These are phyloP conservation scores for Scheffersomyces coipomensis DNA, from an alignment of 805 yeast genomes.

Conservation along the genomic window DNA sequence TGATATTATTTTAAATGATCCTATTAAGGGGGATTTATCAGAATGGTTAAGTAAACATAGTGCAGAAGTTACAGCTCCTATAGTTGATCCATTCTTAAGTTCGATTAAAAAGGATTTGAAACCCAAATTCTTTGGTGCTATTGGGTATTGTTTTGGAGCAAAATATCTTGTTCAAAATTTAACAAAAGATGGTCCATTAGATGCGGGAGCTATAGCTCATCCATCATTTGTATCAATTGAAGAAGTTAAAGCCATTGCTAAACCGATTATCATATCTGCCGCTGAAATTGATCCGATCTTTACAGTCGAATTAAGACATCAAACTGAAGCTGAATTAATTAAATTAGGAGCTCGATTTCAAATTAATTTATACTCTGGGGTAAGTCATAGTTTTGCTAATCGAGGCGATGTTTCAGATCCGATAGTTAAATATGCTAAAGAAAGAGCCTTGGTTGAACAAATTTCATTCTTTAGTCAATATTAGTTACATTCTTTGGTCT, in stretches of 20 bases:
- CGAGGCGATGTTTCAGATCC: conserved; percentile 69
- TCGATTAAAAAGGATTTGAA: conserved; percentile 38
- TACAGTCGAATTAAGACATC: conserved; percentile 59
- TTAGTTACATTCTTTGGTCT: not conserved
- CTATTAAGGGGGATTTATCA: conserved; percentile 15
- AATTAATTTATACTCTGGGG: conserved; percentile 61
- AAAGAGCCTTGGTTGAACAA: conserved; percentile 58
- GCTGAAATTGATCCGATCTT: conserved; percentile 71
- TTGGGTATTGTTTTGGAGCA: conserved; percentile 89
- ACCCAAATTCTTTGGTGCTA: conserved; percentile 43
- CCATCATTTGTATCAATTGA: conserved; percentile 74
- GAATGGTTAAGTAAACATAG: conserved; percentile 59
- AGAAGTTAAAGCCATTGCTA: conserved; percentile 55
- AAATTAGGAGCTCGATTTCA: conserved; percentile 49
- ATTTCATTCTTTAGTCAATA: conserved; percentile 13
- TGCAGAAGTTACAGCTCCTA: conserved; percentile 44
- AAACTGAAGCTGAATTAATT: conserved; percentile 57
- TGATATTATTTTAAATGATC: conserved; percentile 64
- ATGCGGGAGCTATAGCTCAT: conserved; percentile 75
- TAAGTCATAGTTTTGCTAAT: conserved; percentile 73
- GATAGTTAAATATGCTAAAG: conserved; percentile 59
- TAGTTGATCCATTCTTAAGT: conserved; percentile 48
- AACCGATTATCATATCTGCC: conserved; percentile 67
- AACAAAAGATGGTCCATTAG: conserved; percentile 28
- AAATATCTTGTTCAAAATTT: conserved; percentile 59